A percentile compares a stretch with the other conserved stretches of the same genome.
Evolutionary conservation across 2,329 filamentous ascomycete genomes (phyloP).

Genomic region (Aureobasidium mangrovei): DNA sequence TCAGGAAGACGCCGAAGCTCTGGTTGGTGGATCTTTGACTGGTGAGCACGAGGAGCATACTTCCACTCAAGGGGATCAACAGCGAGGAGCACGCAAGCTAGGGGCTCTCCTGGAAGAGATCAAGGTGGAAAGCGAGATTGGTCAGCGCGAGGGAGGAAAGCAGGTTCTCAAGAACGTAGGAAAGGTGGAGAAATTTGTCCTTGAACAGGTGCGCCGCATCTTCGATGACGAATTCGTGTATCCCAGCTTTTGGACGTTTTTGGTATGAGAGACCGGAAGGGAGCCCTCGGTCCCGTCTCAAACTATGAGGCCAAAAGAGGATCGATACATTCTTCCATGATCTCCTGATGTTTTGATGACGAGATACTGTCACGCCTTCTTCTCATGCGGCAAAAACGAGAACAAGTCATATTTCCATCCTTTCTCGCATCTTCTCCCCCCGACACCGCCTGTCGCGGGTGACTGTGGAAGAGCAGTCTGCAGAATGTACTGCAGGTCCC

Average conservation of each 20-base stretch:
- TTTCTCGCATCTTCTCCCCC: not conserved
- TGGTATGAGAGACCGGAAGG: conserved; percentile 50
- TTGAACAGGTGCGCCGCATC: conserved; percentile 92
- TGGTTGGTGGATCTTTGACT: conserved; percentile 35
- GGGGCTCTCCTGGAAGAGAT: conserved; percentile 86
- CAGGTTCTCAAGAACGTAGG: conserved; percentile 97
- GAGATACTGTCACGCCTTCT: not conserved
- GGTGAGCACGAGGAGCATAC: conserved; percentile 21
- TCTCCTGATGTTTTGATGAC: not conserved
- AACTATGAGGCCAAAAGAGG: not conserved
- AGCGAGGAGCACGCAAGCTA: conserved; percentile 35
- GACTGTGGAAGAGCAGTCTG: not conserved
- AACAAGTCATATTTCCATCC: not conserved
- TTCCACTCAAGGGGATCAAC: not conserved
- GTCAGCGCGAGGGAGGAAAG: conserved; percentile 80
- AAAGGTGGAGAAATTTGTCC: conserved; percentile 94
- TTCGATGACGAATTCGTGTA: conserved; percentile 99
- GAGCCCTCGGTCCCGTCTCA: too few species aligned
- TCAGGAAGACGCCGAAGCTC: conserved; percentile 75
- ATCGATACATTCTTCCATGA: not conserved
- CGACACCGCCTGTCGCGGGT: conserved; percentile 1
- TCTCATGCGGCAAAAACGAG: not conserved
- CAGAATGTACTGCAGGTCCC: conserved; percentile 3
- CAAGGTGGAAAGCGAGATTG: conserved; percentile 94
- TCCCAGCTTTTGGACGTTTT: conserved; percentile 95